A percentile compares a stretch with the other conserved stretches of the same genome.
Conservation (phyloP, 371 early-diverging fungal species). For the Mucor circinelloides region DNA sequence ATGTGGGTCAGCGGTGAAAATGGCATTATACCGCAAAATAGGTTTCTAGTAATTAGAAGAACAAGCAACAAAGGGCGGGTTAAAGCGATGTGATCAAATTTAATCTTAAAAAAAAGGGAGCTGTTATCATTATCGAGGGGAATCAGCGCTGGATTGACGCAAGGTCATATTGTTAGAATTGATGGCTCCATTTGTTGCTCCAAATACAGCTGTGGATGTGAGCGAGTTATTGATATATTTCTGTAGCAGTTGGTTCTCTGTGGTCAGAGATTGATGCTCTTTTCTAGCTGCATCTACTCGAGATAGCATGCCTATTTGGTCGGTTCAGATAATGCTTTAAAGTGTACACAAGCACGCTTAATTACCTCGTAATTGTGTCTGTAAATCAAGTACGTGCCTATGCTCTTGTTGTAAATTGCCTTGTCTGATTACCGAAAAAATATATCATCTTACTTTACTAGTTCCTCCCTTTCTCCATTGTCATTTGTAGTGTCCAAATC, state of each 20-base stretch:
- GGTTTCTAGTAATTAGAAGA: neutral
- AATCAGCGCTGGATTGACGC: constrained; percentile 19
- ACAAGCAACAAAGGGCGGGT: neutral
- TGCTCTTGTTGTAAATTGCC: neutral
- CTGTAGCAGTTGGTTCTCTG: constrained; percentile 55
- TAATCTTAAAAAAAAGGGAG: neutral
- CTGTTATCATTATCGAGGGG: constrained; percentile 16
- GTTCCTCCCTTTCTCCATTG: constrained; percentile 33
- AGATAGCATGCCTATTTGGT: constrained; percentile 36
- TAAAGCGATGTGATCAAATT: neutral
- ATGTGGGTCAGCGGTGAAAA: neutral
- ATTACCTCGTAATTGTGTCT: constrained; percentile 41
- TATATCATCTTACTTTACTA: constrained; percentile 30
- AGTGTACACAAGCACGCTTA: neutral
- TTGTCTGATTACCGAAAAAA: neutral
- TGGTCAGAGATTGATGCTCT: constrained; percentile 51
- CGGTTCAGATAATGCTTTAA: neutral
- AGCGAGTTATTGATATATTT: constrained; percentile 59
- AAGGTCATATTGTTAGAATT: constrained; percentile 29
- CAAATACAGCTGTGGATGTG: constrained; percentile 59
- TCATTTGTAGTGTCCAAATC: constrained; percentile 19
- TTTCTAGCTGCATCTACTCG: constrained; percentile 48
- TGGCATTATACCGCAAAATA: neutral
- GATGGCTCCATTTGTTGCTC: constrained; percentile 53
- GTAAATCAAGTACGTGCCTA: constrained; percentile 46